phyloP scores from a whole-genome alignment of 2,329 filamentous ascomycete genomes.

The Exserohilum rostratum region DNA sequence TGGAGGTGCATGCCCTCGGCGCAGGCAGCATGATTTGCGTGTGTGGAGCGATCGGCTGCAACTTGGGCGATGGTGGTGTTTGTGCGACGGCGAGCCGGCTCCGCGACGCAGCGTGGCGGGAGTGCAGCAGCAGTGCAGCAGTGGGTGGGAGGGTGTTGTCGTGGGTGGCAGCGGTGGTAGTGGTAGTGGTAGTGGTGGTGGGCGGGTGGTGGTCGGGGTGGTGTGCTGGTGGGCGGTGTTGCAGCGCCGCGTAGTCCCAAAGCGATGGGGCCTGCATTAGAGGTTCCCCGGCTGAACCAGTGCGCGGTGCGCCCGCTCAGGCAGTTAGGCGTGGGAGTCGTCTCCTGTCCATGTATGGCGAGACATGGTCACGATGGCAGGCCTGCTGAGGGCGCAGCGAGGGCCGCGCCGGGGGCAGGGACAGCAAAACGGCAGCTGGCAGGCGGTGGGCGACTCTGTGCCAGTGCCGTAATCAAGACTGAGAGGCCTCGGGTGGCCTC shows the following conservation, averaged over 20 bases:
- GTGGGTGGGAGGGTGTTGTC: neutral
- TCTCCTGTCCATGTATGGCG: neutral
- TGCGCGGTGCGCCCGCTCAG: too few species aligned
- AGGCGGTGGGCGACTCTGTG: too few species aligned
- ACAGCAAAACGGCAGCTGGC: neutral
- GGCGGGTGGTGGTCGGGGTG: conserved; percentile 23
- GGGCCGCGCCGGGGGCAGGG: conserved; percentile 2
- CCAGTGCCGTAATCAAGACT: too few species aligned
- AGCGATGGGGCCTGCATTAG: conserved; percentile 18
- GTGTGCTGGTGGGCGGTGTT: conserved; percentile 18
- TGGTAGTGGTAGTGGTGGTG: neutral
- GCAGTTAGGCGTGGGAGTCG: neutral
- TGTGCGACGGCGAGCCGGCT: conserved; percentile 19
- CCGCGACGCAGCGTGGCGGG: conserved; percentile 27
- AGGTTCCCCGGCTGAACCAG: too few species aligned
- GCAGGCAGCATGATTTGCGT: neutral
- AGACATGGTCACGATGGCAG: conserved; percentile 18
- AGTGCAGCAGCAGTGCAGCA: conserved; percentile 6
- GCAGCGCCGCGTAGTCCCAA: neutral
- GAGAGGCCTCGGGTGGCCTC: conserved; percentile 4
- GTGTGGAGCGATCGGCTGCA: conserved; percentile 16
- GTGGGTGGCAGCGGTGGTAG: neutral
- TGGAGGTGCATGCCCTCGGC: conserved; percentile 14
- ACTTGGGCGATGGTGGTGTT: conserved; percentile 21
- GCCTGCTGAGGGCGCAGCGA: neutral